Evolutionary conservation across 345 rosid genomes (phyloP), one percentile per base, ranked within the genome.

Genomic region (Salix udensis): DNA sequence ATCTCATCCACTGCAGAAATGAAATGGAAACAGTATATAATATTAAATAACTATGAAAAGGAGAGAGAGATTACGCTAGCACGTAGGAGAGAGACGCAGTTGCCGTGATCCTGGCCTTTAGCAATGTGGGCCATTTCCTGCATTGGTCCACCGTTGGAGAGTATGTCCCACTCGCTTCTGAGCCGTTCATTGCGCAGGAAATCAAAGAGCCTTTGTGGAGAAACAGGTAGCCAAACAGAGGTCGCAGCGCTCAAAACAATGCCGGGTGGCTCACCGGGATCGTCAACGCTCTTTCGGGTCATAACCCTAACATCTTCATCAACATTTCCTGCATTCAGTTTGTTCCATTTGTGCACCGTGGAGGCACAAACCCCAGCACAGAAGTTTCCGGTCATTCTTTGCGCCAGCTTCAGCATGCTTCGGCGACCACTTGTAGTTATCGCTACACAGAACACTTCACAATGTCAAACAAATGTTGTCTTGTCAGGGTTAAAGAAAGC

Each of bases 241-340:
- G 98, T 94, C 6, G 97, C 97, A 0, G 98, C 99, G 73, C 97
- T 94, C 65, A 94, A 67, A 1, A 96, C 87, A 30, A 92, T 85
- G 2, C 99, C 99, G 1, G 95, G 94, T 7, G 99, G 99, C 89
- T 96, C 99, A 6, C 99, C 97, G 0, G 99, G 99, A 78, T 89
- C 89, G 30, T 91, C 88, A 0, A 94, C 89, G 52, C 96, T 94
- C 60, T 89, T 92, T 70, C 98, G 84, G 7, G 98, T 92, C 97
- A 92, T 92, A 1, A 94, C 94, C 84, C 98, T 86, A 1, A 96
- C 94, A 50, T 92, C 97, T 34, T 91, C 97, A 7, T 90, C 94
- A 5, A 92, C 93, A 14, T 90, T 90, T 0, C 94, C 91, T 0
- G 87, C 87, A 62, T 85, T 85, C 4, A 96, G 90, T 74, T 86